phyloP scores from a whole-genome alignment of 1,284 basidiomycete genomes.

The Naganishia sp. region DNA sequence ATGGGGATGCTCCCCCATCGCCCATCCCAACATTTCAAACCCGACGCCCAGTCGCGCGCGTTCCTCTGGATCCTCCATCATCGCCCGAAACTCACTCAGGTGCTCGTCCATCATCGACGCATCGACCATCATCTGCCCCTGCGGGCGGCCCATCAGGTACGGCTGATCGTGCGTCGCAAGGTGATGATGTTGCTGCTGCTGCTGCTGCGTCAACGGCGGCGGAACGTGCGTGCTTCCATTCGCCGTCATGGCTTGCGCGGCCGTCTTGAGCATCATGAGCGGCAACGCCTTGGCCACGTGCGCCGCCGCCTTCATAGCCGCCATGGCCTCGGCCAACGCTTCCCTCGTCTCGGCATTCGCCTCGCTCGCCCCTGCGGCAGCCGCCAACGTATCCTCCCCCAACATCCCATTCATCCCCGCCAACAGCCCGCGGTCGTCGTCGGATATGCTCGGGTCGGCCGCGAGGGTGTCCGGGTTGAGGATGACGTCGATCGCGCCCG shows the following conservation, averaged over 20 bases:
- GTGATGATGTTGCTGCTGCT: too few relatives aligned
- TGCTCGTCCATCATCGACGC: conserved; percentile 20
- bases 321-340: conserved; percentile 23
- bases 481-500: conserved; percentile 31
- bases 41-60: conserved; percentile 16
- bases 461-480: conserved; percentile 25
- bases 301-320: conserved; percentile 22
- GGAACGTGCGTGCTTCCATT: neutral
- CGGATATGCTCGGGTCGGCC: neutral
- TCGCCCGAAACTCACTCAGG: conserved; percentile 20
- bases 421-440: neutral
- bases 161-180: neutral
- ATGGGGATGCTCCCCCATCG: conserved; percentile 10
- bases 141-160: neutral
- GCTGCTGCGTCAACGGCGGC: neutral
- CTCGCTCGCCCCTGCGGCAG: neutral
- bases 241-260: conserved; percentile 9
- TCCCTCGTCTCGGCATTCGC: conserved; percentile 21
- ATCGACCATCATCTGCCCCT: conserved; percentile 15
- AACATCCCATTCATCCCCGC: conserved; percentile 23
- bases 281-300: conserved; percentile 24
- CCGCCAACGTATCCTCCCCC: neutral
- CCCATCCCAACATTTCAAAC: conserved; percentile 25
- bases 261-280: conserved; percentile 26
- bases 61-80: conserved; percentile 28